phyloP scores from a whole-genome alignment of 164 flowering plant genomes.

The Liriodendron chinense region DNA sequence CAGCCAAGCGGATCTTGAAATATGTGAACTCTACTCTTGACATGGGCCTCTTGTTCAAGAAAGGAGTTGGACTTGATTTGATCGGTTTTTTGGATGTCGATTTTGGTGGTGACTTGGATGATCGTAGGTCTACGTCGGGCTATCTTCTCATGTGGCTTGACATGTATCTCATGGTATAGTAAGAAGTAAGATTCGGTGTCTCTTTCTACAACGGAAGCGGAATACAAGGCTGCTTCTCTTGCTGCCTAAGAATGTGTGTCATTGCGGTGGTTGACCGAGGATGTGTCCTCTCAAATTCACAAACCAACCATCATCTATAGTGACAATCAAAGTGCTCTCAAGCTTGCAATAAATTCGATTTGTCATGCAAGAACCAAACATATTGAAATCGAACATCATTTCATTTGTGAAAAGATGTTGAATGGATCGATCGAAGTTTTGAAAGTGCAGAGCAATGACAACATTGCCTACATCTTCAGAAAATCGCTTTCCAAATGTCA shows the following conservation, averaged over 20 bases:
- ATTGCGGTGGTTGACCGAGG: no score
- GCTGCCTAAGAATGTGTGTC: no score
- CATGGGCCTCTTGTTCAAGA: background rate
- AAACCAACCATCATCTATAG: no score
- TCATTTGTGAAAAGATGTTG: conserved; percentile 1
- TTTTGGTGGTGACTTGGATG: conserved; percentile 2
- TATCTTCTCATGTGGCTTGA: background rate
- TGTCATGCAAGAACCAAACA: no score
- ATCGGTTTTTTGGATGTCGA: background rate
- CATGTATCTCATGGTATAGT: conserved; percentile 12
- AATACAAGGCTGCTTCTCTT: conserved; percentile 14
- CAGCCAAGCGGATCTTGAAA: background rate
- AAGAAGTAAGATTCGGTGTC: conserved; percentile 16
- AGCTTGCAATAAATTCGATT: no score
- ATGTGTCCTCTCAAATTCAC: no score
- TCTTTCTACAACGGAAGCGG: conserved; percentile 15
- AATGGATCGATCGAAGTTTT: no score
- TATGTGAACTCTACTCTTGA: conserved; percentile 9
- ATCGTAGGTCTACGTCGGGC: no score
- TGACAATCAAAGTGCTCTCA: no score
- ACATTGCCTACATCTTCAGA: conserved; percentile 7
- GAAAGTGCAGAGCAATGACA: background rate
- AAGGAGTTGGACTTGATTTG: background rate
- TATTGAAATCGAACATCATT: background rate
- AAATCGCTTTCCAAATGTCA: conserved; percentile 9